Conservation (phyloP, 768 basidiomycete species). For the Hypholoma sublateritium region DNA sequence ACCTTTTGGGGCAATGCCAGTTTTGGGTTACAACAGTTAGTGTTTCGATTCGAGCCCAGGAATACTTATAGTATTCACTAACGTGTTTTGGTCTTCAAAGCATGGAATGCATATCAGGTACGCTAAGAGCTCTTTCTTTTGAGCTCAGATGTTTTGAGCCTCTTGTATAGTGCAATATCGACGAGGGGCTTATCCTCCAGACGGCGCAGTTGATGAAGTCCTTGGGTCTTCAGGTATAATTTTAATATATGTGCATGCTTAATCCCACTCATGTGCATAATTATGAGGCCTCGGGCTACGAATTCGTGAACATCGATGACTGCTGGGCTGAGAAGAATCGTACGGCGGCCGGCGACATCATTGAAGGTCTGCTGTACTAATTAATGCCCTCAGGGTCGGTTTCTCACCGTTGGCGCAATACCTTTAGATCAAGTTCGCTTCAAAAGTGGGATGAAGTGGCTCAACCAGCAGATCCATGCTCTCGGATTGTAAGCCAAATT, state of each 20-base stretch:
- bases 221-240: constrained; percentile 51
- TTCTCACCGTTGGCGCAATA: not conserved
- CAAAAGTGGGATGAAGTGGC: constrained; percentile 52
- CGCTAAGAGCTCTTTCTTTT: constrained; percentile 10
- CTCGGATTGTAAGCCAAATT: constrained; percentile 49
- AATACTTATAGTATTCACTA: not conserved
- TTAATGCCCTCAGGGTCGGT: no score
- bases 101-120: constrained; percentile 72
- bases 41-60: not conserved
- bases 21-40: constrained; percentile 67
- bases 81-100: constrained; percentile 26
- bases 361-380: constrained; percentile 40
- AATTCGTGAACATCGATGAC: constrained; percentile 63
- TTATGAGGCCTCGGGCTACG: constrained; percentile 54
- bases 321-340: constrained; percentile 62
- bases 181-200: constrained; percentile 49
- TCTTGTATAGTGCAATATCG: constrained; percentile 51
- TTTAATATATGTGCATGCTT: not conserved
- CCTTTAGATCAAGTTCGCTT: constrained; percentile 49
- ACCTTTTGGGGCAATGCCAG: constrained; percentile 26
- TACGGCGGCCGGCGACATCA: constrained; percentile 47
- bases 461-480: constrained; percentile 56
- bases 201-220: constrained; percentile 53
- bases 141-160: not conserved
- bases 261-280: no score